Base-by-base conservation (phyloP, 768 basidiomycete species). In the Tremella yokohamensis region DNA sequence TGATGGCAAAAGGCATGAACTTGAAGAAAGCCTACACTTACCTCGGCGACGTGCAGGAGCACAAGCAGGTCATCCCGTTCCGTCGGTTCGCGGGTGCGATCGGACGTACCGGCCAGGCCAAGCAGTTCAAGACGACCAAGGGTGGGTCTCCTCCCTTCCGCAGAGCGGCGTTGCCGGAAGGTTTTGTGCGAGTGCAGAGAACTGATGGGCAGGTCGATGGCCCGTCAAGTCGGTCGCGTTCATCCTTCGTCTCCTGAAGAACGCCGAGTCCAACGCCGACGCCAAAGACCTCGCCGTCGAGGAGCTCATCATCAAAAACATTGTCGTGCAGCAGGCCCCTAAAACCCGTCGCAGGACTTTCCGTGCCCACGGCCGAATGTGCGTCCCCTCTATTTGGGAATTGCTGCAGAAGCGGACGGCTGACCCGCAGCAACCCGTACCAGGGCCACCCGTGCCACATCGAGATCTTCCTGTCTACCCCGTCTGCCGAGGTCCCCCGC, bases 271-370 rank as follows among this genome's bases (percentile, higher is more conserved):
- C 68, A 99, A 99, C 79, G 96, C 96, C 63, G 93, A 98, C 73
- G 90, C 90, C 71, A 99, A 99, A 83, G 90, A 85, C 79, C 81
- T 99, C 64, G 89, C 90, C 57, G 81, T 90, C 61, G 94, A 97
- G 71, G 91, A 93, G 62, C 86, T 99, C 56, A 67, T 79, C 77
- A 93, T 98, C 84, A 92, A 88, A 82, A 94, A 87, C 84, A 96
- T 98, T 68, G 90, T 89, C 68, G 93, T 99, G 52, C 87, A 99
- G 79, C 96, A 99, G 82, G 96, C 96, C 68, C 96, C 96, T 63
- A 96, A 96, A 88, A 93, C 90, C 78, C 92, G 92, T 79, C 90
- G 96, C 77, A 90, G 96, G 77, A 99, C 96, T 65, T 98, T 96
- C 85, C 90, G 96, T 49, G 78, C 78, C 12, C 77, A 77, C 76